Base-by-base conservation (phyloP, 169 alveolate species). In the Theileria parva region DNA sequence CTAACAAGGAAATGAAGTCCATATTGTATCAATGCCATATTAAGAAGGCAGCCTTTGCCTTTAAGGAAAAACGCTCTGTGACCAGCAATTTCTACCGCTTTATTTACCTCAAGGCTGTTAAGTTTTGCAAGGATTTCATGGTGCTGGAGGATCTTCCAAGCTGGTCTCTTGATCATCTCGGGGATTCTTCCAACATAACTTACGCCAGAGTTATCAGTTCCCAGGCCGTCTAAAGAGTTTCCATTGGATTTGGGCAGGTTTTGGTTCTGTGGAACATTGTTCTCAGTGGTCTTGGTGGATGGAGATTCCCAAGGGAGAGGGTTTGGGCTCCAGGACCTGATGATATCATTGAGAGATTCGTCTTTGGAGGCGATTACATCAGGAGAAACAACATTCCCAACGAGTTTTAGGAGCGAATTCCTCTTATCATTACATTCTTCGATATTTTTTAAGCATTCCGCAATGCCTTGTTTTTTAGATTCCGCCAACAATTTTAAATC, bases 11-110 rank as follows among this genome's bases (percentile, higher is more conserved):
- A 97, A 72, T 85, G 78, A 70, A 96, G 60, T 5, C 99, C 99
- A 80, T 95, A 98, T 65, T 96, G 96, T 15, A 96, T 85, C 19
- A 98, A 88, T n/a, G 99, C 99, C 93, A 95, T 91, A 89, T 97
- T 97, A 57, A 98, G 89, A 50, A 98, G 48, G 23, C 97, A 96
- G n/a, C 99, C 99, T 57, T 91, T 92, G 34, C 98, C 98, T 85
- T 95, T 96, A 32, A 98, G 89, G 92, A 95, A 98, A 87, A 96
- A 98, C 21, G 99, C 99, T 44, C 99, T 88, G 86, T 97, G 99
- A 0, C 99, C 99, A 19, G 99, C 99, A 19, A 97, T 94, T 81
- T 97, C 98, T 50, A 93, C 92, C 0, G 99, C 99, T 68, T 97
- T 94, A 60, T 94, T 94, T n/a, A 91, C 88, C 69, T 97, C 97